Conservation (phyloP, 2,329 filamentous ascomycete genomes). For the Phoma herbarum region DNA sequence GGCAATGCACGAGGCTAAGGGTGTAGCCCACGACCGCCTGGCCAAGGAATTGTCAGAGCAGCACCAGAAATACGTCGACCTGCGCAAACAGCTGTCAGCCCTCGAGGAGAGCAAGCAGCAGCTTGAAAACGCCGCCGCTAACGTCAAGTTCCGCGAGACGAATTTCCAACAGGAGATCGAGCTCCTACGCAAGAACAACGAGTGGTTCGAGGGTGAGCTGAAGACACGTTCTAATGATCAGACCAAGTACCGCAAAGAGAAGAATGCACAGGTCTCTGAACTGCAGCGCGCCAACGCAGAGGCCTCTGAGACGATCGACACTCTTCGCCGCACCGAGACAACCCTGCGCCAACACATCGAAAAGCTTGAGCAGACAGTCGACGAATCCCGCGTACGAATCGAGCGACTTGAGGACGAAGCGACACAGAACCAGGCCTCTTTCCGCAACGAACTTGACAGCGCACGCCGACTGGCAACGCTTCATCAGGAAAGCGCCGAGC, state of each 20-base stretch:
- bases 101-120: constrained; percentile 86
- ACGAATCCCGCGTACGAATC: constrained; percentile 81
- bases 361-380: constrained; percentile 84
- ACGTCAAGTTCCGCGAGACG: constrained; percentile 89
- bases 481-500: constrained; percentile 77
- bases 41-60: constrained; percentile 86
- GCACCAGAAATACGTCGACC: constrained; percentile 84
- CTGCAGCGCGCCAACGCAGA: constrained; percentile 91
- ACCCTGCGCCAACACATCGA: constrained; percentile 82
- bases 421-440: constrained; percentile 82
- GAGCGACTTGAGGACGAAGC: constrained; percentile 87
- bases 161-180: constrained; percentile 90
- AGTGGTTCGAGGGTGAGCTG: constrained; percentile 91
- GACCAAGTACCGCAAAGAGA: constrained; percentile 92
- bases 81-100: constrained; percentile 81
- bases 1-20: constrained; percentile 88
- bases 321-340: constrained; percentile 80
- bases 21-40: constrained; percentile 82
- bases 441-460: constrained; percentile 85
- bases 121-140: constrained; percentile 79
- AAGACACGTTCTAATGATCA: constrained; percentile 89
- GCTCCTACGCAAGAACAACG: constrained; percentile 84
- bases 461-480: constrained; percentile 82
- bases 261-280: constrained; percentile 86
- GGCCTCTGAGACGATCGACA: constrained; percentile 76